Percentiles rank a stretch among this genome's conserved stretches.
These are phyloP conservation scores for Graphiopsis chlorocephala DNA, from an alignment of 2,329 filamentous ascomycete species.

Conservation along the genomic window DNA sequence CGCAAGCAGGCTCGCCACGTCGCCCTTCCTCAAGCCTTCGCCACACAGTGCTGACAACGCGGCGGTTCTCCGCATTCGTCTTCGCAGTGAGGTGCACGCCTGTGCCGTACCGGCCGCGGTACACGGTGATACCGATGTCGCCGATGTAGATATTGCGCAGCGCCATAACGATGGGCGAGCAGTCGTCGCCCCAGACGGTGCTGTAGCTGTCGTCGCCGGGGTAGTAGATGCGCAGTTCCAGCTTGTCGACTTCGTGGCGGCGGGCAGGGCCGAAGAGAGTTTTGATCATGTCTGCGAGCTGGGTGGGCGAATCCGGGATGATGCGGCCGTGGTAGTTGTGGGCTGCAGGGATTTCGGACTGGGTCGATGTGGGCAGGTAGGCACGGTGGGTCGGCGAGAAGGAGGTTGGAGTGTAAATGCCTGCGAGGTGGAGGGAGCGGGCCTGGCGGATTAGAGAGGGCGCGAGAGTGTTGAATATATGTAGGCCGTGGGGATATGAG, in stretches of 20 bases:
- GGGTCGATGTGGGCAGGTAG: conserved; percentile 19
- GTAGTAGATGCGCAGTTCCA: conserved; percentile 42
- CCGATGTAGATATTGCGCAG: conserved; percentile 38
- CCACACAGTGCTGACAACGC: conserved; percentile 33
- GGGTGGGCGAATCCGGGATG: conserved; percentile 26
- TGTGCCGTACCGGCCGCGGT: conserved; percentile 33
- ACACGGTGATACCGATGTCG: conserved; percentile 37
- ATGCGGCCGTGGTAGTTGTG: conserved; percentile 21
- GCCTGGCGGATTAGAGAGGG: conserved; percentile 42
- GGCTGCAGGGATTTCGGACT: not conserved
- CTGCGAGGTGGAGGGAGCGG: conserved; percentile 40
- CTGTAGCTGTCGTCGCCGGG: conserved; percentile 38
- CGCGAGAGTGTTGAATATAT: conserved; percentile 39
- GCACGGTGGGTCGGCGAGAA: conserved; percentile 27
- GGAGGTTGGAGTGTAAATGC: conserved; percentile 33
- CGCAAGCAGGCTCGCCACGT: conserved; percentile 25
- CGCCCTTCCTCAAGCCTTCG: conserved; percentile 30
- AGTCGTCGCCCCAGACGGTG: conserved; percentile 40
- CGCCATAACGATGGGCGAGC: conserved; percentile 37
- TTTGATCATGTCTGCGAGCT: conserved; percentile 35
- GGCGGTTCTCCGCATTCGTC: conserved; percentile 19
- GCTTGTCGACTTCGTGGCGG: conserved; percentile 28
- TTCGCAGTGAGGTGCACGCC: conserved; percentile 31
- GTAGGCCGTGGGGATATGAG: conserved; percentile 40
- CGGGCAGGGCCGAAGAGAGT: conserved; percentile 31